Evolutionary conservation across 2,329 filamentous ascomycete species (phyloP), one percentile per base, ranked within the genome.

Genomic region (Hypoxylon rubiginosum): DNA sequence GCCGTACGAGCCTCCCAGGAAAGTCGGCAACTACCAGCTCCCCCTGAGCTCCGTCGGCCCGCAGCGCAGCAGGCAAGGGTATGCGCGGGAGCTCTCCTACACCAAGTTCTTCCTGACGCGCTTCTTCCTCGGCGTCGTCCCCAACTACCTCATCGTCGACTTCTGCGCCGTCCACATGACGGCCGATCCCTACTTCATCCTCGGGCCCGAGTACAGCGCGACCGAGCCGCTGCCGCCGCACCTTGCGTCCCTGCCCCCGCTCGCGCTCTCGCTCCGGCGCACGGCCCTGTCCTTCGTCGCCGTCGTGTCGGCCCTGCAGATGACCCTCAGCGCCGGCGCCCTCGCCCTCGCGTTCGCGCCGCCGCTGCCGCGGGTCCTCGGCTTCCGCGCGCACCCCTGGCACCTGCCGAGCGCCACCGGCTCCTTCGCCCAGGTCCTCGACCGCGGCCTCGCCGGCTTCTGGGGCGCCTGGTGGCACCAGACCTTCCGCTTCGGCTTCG

Each of bases 401-500:
- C 81, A 83, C 52, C 82, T 84, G 65, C 82, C 88, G 0, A 79
- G 86, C 30, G 81, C 86, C 4, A 84, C 89, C 64, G 90, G 91
- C 11, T 82, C 82, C 19, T 80, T 85, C 59, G 72, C 73, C 0
- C 79, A 82, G 26, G 82, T 94, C 1, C 79, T 90, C 10, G 87
- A 93, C 66, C 83, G 88, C 63, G 94, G 95, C 0, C 82, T 97
- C 1, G 85, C 87, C 0, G 94, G 94, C 0, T 91, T 91, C 79
- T 98, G 95, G 95, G 90, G 92, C 48, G 84, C 83, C 21, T 95
- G 89, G 85, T 97, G 95, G 95, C 95, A 98, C 78, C 94, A 97
- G 79, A 90, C 91, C 2, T 97, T 97, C 80, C 91, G 94, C 0
- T 85, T 89, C 59, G 88, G 87, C 2, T 94, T 95, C 74, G 80